Percentiles rank a stretch among this genome's conserved stretches.
Conservation (phyloP, 2,329 filamentous ascomycete genomes). For the Neonectria magnoliae region DNA sequence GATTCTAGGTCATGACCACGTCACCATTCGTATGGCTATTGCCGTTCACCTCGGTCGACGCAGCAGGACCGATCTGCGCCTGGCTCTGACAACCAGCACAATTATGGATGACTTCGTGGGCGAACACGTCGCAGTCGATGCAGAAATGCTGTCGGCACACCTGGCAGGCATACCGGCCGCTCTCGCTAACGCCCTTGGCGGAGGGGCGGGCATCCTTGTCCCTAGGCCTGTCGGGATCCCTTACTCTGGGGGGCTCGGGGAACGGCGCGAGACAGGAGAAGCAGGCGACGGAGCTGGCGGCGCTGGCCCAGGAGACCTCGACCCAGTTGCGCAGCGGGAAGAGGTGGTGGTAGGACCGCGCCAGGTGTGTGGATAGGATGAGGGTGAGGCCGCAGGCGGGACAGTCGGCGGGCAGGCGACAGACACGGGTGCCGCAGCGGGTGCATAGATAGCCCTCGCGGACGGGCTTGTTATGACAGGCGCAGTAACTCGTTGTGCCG, state of each 20-base stretch:
- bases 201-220: conserved; percentile 37
- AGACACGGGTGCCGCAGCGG: conserved; percentile 88
- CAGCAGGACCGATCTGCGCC: conserved; percentile 29
- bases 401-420: conserved; percentile 88
- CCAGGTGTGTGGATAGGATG: conserved; percentile 92
- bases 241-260: conserved; percentile 57
- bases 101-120: conserved; percentile 94
- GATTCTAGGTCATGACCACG: conserved; percentile 53
- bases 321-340: conserved; percentile 92
- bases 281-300: conserved; percentile 71
- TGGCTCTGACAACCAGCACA: conserved; percentile 86
- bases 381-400: conserved; percentile 91
- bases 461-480: conserved; percentile 86
- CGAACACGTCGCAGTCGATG: conserved; percentile 96
- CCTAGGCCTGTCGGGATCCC: conserved; percentile 34
- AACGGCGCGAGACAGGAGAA: conserved; percentile 82
- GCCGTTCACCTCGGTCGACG: conserved; percentile 44
- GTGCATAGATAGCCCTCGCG: conserved; percentile 92
- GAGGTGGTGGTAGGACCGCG: conserved; percentile 91
- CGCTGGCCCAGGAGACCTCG: conserved; percentile 85
- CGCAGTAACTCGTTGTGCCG: conserved; percentile 78
- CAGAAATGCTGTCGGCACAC: conserved; percentile 93
- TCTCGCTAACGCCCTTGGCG: conserved; percentile 80
- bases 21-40: conserved; percentile 50
- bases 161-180: conserved; percentile 86